Base-by-base conservation (phyloP, 2,329 filamentous ascomycete genomes). In the Polychaeton citri region DNA sequence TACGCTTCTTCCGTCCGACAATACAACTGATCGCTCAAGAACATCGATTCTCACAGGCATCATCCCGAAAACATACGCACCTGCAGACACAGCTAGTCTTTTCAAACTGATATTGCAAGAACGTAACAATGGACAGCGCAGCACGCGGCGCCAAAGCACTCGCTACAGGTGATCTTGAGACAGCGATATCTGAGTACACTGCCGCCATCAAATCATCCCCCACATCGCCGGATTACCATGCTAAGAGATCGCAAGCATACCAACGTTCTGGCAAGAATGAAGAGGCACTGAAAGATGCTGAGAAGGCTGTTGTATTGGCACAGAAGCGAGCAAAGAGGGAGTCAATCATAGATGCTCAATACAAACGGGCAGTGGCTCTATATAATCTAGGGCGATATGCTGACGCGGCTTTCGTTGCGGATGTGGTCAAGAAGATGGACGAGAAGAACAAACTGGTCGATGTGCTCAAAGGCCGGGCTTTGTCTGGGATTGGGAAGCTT, bases 231-330 rank as follows among this genome's bases (percentile, higher is more conserved):
- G 62, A 72, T 33, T 95, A 90, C 73, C 79, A 88, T 43, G 74
- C 90, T 43, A 76, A 81, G 46, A 83, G 88, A 15, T 81, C 85
- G 4, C 85, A 78, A 30, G 84, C 84, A 26, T 79, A 86, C 53
- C 71, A 83, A 34, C 73, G 81, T 40, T 66, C 71, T 2, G 51
- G 63, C 16, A 59, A 75, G 40, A 61, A 64, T 33, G 32, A 51
- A 8, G 55, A 57, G 10, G 66, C 45, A n/a, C 61, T 69, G 19
- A 40, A 48, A 32, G 66, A 69, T 42, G 64, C 64, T 36, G 61
- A 68, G 34, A 50, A 59, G 26, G 64, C 75, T 34, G 68, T 74
- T 38, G 64, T 74, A 2, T 67, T 72, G 16, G 81, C 85, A 1
- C 71, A 90, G 31, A 68, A 79, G 43, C 79, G 88, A 28, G 81